Conservation (phyloP, 2,329 filamentous ascomycete species). For the Colletotrichum plurivorum region DNA sequence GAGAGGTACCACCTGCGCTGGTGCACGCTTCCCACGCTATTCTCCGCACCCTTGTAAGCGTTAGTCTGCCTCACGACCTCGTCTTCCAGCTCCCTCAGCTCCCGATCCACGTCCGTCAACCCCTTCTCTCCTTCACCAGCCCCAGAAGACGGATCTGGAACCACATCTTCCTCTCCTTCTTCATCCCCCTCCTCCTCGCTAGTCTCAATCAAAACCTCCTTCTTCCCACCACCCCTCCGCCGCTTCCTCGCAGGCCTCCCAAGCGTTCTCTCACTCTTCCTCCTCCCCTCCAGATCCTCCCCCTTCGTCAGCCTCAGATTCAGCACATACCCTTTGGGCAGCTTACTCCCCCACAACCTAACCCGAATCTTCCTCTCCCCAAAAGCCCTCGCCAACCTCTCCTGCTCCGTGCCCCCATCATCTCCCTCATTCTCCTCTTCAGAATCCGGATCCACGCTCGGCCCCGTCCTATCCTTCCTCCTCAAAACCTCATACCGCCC, state of each 20-base stretch:
- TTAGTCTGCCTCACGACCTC: slow-evolving; percentile 71
- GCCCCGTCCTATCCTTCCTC: slow-evolving; percentile 51
- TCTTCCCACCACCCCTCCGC: neutral
- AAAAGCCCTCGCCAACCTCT: slow-evolving; percentile 67
- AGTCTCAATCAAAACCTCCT: slow-evolving; percentile 22
- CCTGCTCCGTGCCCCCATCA: slow-evolving; percentile 53
- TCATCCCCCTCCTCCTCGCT: slow-evolving; percentile 40
- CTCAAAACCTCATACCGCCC: slow-evolving; percentile 70
- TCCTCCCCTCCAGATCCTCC: slow-evolving; percentile 54
- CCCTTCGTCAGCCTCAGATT: slow-evolving; percentile 64
- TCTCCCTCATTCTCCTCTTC: slow-evolving; percentile 44
- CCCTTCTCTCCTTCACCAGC: slow-evolving; percentile 36
- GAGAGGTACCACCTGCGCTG: slow-evolving; percentile 77
- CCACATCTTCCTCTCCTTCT: slow-evolving; percentile 43
- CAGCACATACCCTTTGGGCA: slow-evolving; percentile 68
- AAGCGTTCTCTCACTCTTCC: slow-evolving; percentile 43
- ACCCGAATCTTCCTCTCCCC: slow-evolving; percentile 69
- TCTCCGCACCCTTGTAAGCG: slow-evolving; percentile 75
- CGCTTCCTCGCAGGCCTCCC: slow-evolving; percentile 15
- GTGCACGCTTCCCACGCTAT: slow-evolving; percentile 76
- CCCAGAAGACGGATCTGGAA: slow-evolving; percentile 40
- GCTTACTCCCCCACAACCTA: slow-evolving; percentile 65
- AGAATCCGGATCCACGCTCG: slow-evolving; percentile 49
- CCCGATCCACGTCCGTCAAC: slow-evolving; percentile 55
- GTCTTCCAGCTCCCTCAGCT: slow-evolving; percentile 63